A percentile compares a stretch with the other conserved stretches of the same genome.
phyloP scores from a whole-genome alignment of 805 yeast genomes.

The Teunomyces panamensis region DNA sequence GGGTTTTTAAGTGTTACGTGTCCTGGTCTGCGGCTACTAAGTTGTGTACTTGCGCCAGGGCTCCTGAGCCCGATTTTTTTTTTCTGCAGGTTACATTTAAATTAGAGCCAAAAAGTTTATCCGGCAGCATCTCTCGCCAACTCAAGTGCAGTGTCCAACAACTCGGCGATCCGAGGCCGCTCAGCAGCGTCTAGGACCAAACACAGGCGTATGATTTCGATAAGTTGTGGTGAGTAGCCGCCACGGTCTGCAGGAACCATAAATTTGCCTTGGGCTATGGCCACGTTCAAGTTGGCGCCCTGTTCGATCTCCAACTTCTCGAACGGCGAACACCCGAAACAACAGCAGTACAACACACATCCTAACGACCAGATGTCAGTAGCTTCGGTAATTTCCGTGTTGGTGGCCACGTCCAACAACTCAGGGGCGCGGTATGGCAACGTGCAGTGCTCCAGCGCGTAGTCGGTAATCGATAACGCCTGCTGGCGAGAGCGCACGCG shows the following conservation, averaged over 20 bases:
- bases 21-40: neutral
- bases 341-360: conserved; percentile 70
- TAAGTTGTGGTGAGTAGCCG: conserved; percentile 53
- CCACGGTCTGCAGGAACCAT: conserved; percentile 49
- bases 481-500: conserved; percentile 57
- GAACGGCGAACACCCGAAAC: conserved; percentile 83
- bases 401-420: conserved; percentile 70
- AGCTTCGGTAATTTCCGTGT: conserved; percentile 62
- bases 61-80: neutral
- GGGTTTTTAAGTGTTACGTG: neutral
- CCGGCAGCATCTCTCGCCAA: conserved; percentile 14
- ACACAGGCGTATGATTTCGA: conserved; percentile 58
- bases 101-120: neutral
- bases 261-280: conserved; percentile 67
- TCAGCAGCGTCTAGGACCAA: conserved; percentile 56
- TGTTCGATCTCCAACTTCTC: conserved; percentile 75
- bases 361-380: conserved; percentile 94
- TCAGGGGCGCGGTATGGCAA: conserved; percentile 91
- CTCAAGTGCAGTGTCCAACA: conserved; percentile 49
- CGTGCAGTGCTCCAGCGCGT: conserved; percentile 82
- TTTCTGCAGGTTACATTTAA: neutral
- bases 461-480: conserved; percentile 74
- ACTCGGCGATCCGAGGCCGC: conserved; percentile 64
- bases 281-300: conserved; percentile 79
- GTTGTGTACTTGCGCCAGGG: neutral